A percentile compares a stretch with the other conserved stretches of the same genome.
Conservation (phyloP, 345 rosid species). For the Noccaea caerulescens region DNA sequence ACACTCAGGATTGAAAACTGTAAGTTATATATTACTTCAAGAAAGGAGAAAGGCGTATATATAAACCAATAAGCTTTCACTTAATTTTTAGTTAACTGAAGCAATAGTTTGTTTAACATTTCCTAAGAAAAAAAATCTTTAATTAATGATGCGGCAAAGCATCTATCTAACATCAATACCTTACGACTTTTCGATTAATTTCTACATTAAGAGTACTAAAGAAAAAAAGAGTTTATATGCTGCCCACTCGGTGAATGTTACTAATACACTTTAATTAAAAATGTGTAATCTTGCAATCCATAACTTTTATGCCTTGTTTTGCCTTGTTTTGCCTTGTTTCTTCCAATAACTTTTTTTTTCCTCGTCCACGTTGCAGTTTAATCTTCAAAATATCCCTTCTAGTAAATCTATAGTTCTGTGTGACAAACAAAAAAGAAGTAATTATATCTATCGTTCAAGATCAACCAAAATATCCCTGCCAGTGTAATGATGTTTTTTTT, state of each 20-base stretch:
- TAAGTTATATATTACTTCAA: neutral
- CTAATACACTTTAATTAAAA: neutral
- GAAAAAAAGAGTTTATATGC: neutral
- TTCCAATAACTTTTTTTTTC: neutral
- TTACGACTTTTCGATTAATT: conserved; percentile 6
- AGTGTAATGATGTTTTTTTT: neutral
- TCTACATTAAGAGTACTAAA: neutral
- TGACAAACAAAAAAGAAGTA: too few species aligned
- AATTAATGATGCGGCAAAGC: conserved; percentile 7
- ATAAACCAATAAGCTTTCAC: neutral
- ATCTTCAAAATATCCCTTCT: too few species aligned
- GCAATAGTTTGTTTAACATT: conserved; percentile 6
- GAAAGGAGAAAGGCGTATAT: conserved; percentile 7
- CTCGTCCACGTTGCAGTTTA: neutral
- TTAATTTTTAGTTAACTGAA: too few species aligned
- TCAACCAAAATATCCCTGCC: neutral
- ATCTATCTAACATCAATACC: conserved; percentile 11
- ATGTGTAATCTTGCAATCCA: neutral
- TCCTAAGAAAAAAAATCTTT: neutral
- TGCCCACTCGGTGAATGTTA: neutral
- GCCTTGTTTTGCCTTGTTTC: neutral
- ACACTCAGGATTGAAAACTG: neutral
- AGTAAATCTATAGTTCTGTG: too few species aligned
- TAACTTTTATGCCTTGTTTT: neutral
- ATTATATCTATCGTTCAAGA: too few species aligned